Base-by-base conservation (phyloP, 306 rosid genomes). In the Crataegus laevigata region DNA sequence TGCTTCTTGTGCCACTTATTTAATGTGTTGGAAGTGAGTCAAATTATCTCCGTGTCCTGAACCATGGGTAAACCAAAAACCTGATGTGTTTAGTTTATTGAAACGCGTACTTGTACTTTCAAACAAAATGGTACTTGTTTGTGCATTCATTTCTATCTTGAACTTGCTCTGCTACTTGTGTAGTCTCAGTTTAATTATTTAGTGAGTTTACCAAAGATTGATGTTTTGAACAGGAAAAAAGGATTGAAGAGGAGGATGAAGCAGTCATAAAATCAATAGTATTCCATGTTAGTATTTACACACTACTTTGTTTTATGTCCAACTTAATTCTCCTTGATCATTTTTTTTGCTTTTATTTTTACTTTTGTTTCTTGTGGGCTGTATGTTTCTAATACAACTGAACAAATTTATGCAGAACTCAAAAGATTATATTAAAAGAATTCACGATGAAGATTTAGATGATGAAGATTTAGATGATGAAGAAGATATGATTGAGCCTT, bases 181-280 rank as follows among this genome's bases (percentile, higher is more conserved):
- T 6, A 26, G 30, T 65, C 24, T 18, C n/a, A 3, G 67, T 66
- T 75, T 68, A 1, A 79, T n/a, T 45, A 57, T 79, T 26, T 66
- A 38, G 19, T 65, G 29, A 60, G 36, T 40, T 69, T 38, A 59
- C 74, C 68, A 42, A 67, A 54, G 21, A 42, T 43, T 81, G 43
- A 19, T 76, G 34, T 84, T 65, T 13, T 83, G 51, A 67, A 72
- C 84, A 94, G 96, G 93, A 88, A 80, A 84, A 86, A 80, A 87
- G 80, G 72, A 68, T 91, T 30, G 98, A 91, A 78, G 94, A 91
- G 78, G 96, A 90, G 80, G 98, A 94, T 80, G 97, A 94, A 86
- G 93, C 91, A 3, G 60, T 90, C 69, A 76, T 94, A 81, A 94
- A 84, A 76, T 86, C 98, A 43, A 75, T 91, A 38, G 78, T 93